Conservation (phyloP, 148 eudicot species). For the Tetragonia tetragonoides region DNA sequence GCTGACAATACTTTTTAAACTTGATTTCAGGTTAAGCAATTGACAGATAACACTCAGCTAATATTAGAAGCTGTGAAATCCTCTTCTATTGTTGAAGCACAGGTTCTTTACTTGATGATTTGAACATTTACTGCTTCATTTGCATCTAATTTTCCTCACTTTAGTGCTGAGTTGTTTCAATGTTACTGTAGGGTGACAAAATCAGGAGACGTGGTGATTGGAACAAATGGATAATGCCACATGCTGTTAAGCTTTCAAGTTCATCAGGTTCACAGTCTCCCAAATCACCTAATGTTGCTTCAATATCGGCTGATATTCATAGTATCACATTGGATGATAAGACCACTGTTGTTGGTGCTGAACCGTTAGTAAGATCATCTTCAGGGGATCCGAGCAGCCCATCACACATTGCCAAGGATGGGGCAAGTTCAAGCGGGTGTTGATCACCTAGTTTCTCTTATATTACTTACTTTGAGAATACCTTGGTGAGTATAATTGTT, state of each 20-base stretch:
- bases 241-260: constrained; percentile 33
- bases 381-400: constrained; percentile 37
- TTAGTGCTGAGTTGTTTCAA: neutral
- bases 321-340: constrained; percentile 45
- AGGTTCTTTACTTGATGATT: constrained; percentile 38
- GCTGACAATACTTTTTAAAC: neutral
- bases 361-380: constrained; percentile 25
- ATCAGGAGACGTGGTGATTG: constrained; percentile 68
- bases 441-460: constrained; percentile 16
- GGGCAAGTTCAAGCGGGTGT: constrained; percentile 23
- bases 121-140: neutral
- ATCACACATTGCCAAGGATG: constrained; percentile 20
- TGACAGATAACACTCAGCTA: constrained; percentile 60
- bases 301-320: constrained; percentile 36
- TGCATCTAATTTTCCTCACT: neutral
- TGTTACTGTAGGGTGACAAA: constrained; percentile 57
- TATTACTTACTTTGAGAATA: constrained; percentile 1
- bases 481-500: constrained; percentile 23
- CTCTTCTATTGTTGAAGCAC: constrained; percentile 67
- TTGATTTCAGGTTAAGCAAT: constrained; percentile 47
- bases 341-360: constrained; percentile 25
- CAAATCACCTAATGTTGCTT: constrained; percentile 24
- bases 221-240: constrained; percentile 64
- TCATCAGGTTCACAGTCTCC: constrained; percentile 38
- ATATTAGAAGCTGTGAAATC: constrained; percentile 56